Base-by-base conservation (phyloP, 768 basidiomycete genomes). In the Xerocomellus dryophilus region DNA sequence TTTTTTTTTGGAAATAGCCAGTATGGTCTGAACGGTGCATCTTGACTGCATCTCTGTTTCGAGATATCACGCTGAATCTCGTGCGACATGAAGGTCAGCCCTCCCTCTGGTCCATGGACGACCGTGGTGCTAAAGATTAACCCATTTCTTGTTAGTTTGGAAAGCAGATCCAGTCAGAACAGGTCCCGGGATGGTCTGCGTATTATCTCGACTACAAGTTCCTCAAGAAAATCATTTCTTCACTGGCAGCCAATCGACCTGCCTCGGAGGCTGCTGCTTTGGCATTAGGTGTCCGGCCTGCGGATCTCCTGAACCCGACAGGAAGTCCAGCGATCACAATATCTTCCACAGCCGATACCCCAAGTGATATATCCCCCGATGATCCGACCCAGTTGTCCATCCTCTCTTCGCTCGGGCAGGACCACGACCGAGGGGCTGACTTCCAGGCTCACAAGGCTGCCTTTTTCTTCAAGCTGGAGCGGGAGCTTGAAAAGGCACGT, bases 151-250 rank as follows among this genome's bases (percentile, higher is more conserved):
- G 50, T 39, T 67, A 98, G 95, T 99, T 99, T 72, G 97, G 97
- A 64, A 99, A 99, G 78, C 89, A 93, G 57, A 93, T 99, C 58
- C 94, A 93, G 72, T 84, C 89, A 29, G 90, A 96, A 70, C 93
- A 97, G 76, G 86, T 98, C 50, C 94, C 96, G 47, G 96, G 95
- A 75, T 99, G 96, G 96, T 92, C 91, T 27, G 70, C 78, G 40
- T 92, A 91, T 76, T 98, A 98, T 74, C 84, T 98, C 55, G 95
- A 98, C 75, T 99, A 99, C 82, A 99, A 99, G 78, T 89, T 88
- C 64, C 80, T 97, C 69, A 97, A 97, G 76, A 93, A 98, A 81
- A 98, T 98, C 65, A 94, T 99, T 65, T 96, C 95, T 56, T 97
- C 95, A 14, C 82, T 98, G 57, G 85, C 86, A 47, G 88, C 90